Evolutionary conservation across 2,329 filamentous ascomycete species (phyloP).

Genomic region (Sporothrix curviconia): DNA sequence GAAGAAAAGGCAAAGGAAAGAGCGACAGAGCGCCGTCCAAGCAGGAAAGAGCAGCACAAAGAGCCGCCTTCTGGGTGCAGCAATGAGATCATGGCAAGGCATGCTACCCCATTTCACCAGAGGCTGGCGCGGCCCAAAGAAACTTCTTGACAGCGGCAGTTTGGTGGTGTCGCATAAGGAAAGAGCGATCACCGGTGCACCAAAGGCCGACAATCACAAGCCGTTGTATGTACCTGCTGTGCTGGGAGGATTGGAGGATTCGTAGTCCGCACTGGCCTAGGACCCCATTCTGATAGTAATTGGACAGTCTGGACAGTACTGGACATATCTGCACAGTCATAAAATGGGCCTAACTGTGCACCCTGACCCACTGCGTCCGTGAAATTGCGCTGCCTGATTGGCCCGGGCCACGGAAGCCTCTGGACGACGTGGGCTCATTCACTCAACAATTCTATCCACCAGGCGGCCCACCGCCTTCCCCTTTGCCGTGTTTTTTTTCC

Average conservation of each 20-base stretch:
- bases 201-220: conserved; percentile 9
- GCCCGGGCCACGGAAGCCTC: conserved; percentile 19
- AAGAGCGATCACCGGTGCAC: not conserved
- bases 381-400: conserved; percentile 12
- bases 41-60: not conserved
- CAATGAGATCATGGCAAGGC: conserved; percentile 1
- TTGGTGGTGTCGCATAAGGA: too few relatives aligned
- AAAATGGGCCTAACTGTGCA: not conserved
- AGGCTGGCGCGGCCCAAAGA: not conserved
- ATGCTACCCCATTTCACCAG: too few relatives aligned
- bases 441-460: conserved; percentile 11
- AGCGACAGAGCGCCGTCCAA: not conserved
- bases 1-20: not conserved
- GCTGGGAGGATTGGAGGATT: too few relatives aligned
- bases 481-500: not conserved
- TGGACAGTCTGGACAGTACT: not conserved
- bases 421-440: conserved; percentile 21
- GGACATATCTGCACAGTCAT: conserved; percentile 2
- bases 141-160: too few relatives aligned
- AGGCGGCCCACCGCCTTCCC: conserved; percentile 9
- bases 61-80: not conserved
- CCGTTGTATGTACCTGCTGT: not conserved
- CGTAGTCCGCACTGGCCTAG: too few relatives aligned
- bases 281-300: too few relatives aligned
- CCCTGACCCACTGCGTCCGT: not conserved